Evolutionary conservation across 2,329 filamentous ascomycete genomes (phyloP), one percentile per base, ranked within the genome.

Genomic region (Hawksworthiomyces lignivorus): DNA sequence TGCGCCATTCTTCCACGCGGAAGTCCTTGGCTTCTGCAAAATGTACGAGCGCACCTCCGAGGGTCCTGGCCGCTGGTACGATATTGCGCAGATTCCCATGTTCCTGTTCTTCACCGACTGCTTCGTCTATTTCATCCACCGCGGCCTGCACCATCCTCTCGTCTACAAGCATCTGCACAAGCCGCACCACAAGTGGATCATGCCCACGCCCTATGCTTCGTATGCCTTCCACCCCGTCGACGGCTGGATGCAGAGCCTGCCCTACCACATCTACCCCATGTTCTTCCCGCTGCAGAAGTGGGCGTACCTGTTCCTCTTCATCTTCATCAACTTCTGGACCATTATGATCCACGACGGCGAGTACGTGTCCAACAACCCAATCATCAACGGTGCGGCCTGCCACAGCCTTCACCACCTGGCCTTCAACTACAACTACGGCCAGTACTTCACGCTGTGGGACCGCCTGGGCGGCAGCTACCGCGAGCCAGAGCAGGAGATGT

Each of bases 141-240:
- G 88, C 44, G 83, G 77, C 44, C 74, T 94, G 48, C 88, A 95
- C 65, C 82, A 88, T 63, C 85, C 85, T 14, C 58, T 68, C 35
- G 60, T 92, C 53, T 97, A 97, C 77, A 94, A 89, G 70, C 71
- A 72, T 52, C 73, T 96, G 37, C 90, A 97, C 77, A 97, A 97
- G 77, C 83, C 88, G 51, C 90, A 97, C 67, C 90, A 97, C 80
- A 96, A 95, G 71, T 97, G 90, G 90, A 96, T 97, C 65, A 94
- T 96, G 87, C 90, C 90, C 4, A 94, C 87, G 4, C 90, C 90
- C 1, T 96, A 79, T 61, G 89, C 90, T 31, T 88, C 83, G 53
- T 85, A 95, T 59, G 90, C 90, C 44, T 97, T 97, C 75, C 88
- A 97, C 69, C 89, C 90, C 1, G 62, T 96, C 39, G 90, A 97